Evolutionary conservation across 352 stramenopile species (phyloP), one percentile per base, ranked within the genome.

Genomic region (Globisporangium uncinulatum): DNA sequence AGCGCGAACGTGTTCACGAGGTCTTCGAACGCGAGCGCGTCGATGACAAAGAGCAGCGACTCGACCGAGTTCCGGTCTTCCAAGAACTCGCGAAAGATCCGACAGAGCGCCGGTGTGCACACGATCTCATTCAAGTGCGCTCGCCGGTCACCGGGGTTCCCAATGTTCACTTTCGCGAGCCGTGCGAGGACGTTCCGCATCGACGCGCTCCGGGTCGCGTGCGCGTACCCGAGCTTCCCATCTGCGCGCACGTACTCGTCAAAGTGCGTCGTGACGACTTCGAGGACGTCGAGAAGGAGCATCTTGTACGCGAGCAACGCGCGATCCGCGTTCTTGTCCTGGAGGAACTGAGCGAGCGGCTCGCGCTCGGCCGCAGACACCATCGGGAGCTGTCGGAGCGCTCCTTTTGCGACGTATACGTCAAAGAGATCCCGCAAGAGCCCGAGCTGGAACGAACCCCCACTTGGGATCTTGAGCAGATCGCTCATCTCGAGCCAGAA

Each of bases 401-500:
- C 63, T 13, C 65, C 59, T 20, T 76, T 76, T 11, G 57, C 64
- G 1, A 86, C 54, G 58, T 87, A 87, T 4, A 78, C 69, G 31
- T 85, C 74, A 43, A 74, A 87, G 3, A 87, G 51, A 39, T 86
- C 77, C 9, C 76, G 59, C 74, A 87, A 83, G 24, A 87, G 59
- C 2, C 74, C 73, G 15, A 83, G 62, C 50, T 84, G 74, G 50
- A 87, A 87, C 43, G 69, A 71, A 0, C 74, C 76, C 0, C 70
- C 62, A 6, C 54, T 71, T 6, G 74, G 77, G 19, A 87, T 85
- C 61, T 85, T 87, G 31, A 87, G 68, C 41, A 87, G 47, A 31
- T 86, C 77, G 31, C 61, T 82, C 42, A 87, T 84, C 50, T 87
- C 77, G 15, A 87, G 64, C 77, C 77, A 87, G 43, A 86, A 87